Evolutionary conservation across 2,329 filamentous ascomycete genomes (phyloP).

Genomic region (Colletotrichum kahawae): DNA sequence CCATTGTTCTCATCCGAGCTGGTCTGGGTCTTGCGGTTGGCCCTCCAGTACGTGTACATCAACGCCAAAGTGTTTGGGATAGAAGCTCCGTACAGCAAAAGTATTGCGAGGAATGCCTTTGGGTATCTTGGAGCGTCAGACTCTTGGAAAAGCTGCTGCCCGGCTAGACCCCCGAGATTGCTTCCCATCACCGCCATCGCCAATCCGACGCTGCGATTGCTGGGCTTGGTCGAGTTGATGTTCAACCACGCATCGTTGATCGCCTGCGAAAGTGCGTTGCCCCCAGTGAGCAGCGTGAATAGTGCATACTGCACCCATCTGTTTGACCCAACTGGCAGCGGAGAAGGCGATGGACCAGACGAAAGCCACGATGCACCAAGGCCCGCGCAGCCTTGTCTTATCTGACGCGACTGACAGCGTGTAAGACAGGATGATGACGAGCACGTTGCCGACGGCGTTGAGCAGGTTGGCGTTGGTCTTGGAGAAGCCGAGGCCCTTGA

Average conservation of each 20-base stretch:
- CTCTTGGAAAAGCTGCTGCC: constrained; percentile 12
- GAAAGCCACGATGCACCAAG: constrained; percentile 15
- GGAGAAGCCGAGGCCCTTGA: constrained; percentile 23
- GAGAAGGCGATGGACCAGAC: constrained; percentile 18
- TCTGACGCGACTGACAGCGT: constrained; percentile 19
- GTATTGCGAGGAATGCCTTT: constrained; percentile 14
- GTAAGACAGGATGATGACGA: constrained; percentile 13
- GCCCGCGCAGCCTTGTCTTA: constrained; percentile 9
- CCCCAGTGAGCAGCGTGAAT: constrained; percentile 18
- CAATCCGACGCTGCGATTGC: constrained; percentile 16
- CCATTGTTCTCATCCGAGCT: background rate
- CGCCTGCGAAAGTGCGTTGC: constrained; percentile 16
- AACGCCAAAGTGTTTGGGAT: constrained; percentile 23
- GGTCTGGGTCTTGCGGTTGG: constrained; percentile 22
- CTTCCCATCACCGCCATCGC: constrained; percentile 22
- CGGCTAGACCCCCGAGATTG: constrained; percentile 17
- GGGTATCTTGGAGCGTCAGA: constrained; percentile 16
- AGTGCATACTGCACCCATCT: constrained; percentile 17
- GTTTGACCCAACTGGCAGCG: background rate
- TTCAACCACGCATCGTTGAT: constrained; percentile 22
- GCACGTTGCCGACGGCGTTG: constrained; percentile 21
- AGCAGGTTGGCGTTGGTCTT: constrained; percentile 24
- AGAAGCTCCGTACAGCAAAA: constrained; percentile 13
- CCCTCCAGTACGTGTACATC: constrained; percentile 26
- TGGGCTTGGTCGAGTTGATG: constrained; percentile 10